Evolutionary conservation across 2,329 filamentous ascomycete species (phyloP).

Genomic region (Apiospora saccharicola): DNA sequence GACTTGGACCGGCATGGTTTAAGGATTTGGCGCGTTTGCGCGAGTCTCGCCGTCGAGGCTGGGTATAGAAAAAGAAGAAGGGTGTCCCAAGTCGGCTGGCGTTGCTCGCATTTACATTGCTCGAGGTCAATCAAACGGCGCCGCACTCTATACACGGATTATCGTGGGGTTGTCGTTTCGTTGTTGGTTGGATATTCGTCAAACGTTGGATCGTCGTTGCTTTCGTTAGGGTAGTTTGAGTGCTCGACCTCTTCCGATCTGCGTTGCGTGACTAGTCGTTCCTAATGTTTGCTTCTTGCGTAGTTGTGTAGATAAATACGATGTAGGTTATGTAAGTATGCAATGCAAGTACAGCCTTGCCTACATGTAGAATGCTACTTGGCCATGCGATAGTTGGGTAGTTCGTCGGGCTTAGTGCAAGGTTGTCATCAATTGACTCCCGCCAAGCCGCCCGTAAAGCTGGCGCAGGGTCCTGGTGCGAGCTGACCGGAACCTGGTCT

Average conservation of each 20-base stretch:
- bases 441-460: background rate
- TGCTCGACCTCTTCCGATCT: background rate
- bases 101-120: constrained; percentile 12
- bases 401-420: background rate
- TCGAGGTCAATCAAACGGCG: constrained; percentile 8
- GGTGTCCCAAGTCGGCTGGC: constrained; percentile 6
- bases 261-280: too few species aligned
- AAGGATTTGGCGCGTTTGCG: background rate
- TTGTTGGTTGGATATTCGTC: background rate
- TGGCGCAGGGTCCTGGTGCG: background rate
- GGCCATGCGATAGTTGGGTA: background rate
- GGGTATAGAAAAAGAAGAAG: background rate
- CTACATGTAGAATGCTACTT: background rate
- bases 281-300: background rate
- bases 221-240: background rate
- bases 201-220: background rate
- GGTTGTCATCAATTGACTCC: background rate
- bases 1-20: constrained; percentile 76
- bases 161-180: constrained; percentile 2
- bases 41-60: background rate
- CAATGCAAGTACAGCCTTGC: background rate
- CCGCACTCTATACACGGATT: background rate
- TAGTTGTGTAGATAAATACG: background rate
- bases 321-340: background rate
- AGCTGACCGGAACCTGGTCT: background rate